Percentiles rank a stretch among this genome's conserved stretches.
Conservation (phyloP, 2,329 filamentous ascomycete species). For the Colletotrichum paranaense region DNA sequence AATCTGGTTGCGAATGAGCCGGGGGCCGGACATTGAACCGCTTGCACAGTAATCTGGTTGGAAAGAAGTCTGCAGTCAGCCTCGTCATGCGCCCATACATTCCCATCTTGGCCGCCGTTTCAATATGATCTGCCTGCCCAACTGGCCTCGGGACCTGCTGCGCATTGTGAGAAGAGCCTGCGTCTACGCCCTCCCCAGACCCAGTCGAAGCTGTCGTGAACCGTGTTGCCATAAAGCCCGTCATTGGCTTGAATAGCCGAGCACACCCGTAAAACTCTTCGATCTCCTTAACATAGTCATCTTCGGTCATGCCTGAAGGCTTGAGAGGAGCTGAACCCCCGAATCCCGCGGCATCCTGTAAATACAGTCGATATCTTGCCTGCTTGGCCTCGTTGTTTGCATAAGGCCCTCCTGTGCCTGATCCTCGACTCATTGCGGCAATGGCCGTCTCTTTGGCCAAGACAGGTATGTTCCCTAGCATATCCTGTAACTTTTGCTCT, state of each 20-base stretch:
- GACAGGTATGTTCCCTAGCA: constrained; percentile 70
- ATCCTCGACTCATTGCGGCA: constrained; percentile 74
- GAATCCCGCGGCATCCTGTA: constrained; percentile 80
- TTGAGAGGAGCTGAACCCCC: constrained; percentile 65
- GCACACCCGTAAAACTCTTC: constrained; percentile 76
- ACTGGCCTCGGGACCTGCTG: constrained; percentile 59
- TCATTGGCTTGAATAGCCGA: constrained; percentile 88
- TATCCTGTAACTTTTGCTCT: constrained; percentile 69
- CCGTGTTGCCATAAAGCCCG: constrained; percentile 90
- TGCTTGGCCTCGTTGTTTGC: constrained; percentile 84
- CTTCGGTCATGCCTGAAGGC: constrained; percentile 58
- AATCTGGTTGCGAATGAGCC: constrained; percentile 70
- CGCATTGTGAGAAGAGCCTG: constrained; percentile 37
- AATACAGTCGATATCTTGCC: constrained; percentile 81
- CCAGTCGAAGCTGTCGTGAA: constrained; percentile 80
- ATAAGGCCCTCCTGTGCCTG: constrained; percentile 80
- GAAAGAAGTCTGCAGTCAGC: constrained; percentile 77
- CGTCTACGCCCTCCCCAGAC: constrained; percentile 39
- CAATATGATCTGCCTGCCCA: constrained; percentile 80
- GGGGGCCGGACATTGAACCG: constrained; percentile 90
- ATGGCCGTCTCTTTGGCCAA: constrained; percentile 75
- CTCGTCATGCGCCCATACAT: constrained; percentile 95
- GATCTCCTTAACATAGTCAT: constrained; percentile 85
- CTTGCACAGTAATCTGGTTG: constrained; percentile 89
- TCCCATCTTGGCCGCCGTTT: constrained; percentile 86